Percentiles rank a stretch among this genome's conserved stretches.
phyloP scores from a whole-genome alignment of 1,284 basidiomycete species.

The Tausonia pullulans region DNA sequence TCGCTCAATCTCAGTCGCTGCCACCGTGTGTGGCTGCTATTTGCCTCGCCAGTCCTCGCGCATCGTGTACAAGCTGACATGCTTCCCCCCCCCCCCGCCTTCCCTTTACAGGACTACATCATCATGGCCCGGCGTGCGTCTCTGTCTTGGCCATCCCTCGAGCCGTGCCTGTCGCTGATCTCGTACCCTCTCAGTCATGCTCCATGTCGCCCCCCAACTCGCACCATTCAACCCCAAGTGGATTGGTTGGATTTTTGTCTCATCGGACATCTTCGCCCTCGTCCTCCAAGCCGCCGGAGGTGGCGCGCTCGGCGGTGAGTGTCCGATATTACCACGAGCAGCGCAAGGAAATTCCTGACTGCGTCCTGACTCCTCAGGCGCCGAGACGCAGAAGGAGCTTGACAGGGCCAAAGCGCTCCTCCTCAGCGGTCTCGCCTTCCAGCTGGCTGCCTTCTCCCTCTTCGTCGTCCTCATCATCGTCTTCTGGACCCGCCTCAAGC shows the following conservation, averaged over 20 bases:
- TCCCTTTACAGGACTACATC: conserved; percentile 1
- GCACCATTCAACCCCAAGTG: neutral
- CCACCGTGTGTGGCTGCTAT: neutral
- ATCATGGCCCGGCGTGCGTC: conserved; percentile 2
- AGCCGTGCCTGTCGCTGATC: too few relatives aligned
- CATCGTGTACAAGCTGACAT: too few relatives aligned
- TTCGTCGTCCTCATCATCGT: neutral
- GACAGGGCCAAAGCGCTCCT: conserved; percentile 2
- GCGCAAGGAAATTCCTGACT: too few relatives aligned
- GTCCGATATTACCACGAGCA: too few relatives aligned
- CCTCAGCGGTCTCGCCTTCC: conserved; percentile 8
- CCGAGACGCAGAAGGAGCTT: too few relatives aligned
- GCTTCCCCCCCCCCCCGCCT: too few relatives aligned
- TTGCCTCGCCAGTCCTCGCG: too few relatives aligned
- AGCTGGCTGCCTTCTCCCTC: conserved; percentile 3
- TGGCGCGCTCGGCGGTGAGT: conserved; percentile 1
- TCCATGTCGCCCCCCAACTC: conserved; percentile 5
- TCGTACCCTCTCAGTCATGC: neutral
- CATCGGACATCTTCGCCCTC: conserved; percentile 3
- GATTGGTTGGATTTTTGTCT: conserved; percentile 2
- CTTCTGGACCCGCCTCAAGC: neutral
- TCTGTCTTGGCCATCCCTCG: too few relatives aligned
- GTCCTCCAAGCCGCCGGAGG: conserved; percentile 8
- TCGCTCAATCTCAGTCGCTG: neutral
- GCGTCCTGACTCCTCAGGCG: too few relatives aligned